These are phyloP conservation scores for Penicillium cosmopolitanum DNA, from an alignment of 495 filamentous ascomycete species.

Conservation along the genomic window DNA sequence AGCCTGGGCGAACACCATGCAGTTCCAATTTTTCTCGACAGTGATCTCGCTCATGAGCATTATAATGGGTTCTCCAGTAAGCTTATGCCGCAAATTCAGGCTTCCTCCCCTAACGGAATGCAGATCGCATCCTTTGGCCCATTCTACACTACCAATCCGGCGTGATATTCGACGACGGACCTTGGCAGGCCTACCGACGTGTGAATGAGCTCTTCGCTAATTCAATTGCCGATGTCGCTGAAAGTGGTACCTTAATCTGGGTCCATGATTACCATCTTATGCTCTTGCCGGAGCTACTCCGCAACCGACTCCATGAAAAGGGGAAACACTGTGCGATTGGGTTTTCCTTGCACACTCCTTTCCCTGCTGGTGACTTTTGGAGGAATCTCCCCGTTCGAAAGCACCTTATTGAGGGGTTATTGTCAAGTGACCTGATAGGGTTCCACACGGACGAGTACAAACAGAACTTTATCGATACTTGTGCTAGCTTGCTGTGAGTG, in stretches of 20 bases:
- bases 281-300: slow-evolving; percentile 83
- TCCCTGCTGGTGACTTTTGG: slow-evolving; percentile 91
- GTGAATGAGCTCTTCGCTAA: slow-evolving; percentile 88
- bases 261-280: slow-evolving; percentile 97
- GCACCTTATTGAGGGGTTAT: slow-evolving; percentile 74
- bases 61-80: slow-evolving; percentile 65
- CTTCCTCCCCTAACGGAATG: neutral
- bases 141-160: slow-evolving; percentile 95
- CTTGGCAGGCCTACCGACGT: slow-evolving; percentile 84
- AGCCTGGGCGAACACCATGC: slow-evolving; percentile 54
- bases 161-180: slow-evolving; percentile 83
- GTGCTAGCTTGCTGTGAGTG: slow-evolving; percentile 76
- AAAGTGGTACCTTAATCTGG: slow-evolving; percentile 86
- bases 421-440: slow-evolving; percentile 85
- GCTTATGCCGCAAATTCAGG: neutral
- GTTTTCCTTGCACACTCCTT: slow-evolving; percentile 94
- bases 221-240: slow-evolving; percentile 68
- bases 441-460: slow-evolving; percentile 97
- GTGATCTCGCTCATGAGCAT: slow-evolving; percentile 57
- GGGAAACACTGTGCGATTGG: slow-evolving; percentile 82
- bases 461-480: slow-evolving; percentile 84
- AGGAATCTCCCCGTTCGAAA: slow-evolving; percentile 86
- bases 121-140: slow-evolving; percentile 94
- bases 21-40: slow-evolving; percentile 56
- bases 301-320: slow-evolving; percentile 71